These are phyloP conservation scores for Pseudogymnoascus pannorum DNA, from an alignment of 2,329 filamentous ascomycete species.

Conservation along the genomic window DNA sequence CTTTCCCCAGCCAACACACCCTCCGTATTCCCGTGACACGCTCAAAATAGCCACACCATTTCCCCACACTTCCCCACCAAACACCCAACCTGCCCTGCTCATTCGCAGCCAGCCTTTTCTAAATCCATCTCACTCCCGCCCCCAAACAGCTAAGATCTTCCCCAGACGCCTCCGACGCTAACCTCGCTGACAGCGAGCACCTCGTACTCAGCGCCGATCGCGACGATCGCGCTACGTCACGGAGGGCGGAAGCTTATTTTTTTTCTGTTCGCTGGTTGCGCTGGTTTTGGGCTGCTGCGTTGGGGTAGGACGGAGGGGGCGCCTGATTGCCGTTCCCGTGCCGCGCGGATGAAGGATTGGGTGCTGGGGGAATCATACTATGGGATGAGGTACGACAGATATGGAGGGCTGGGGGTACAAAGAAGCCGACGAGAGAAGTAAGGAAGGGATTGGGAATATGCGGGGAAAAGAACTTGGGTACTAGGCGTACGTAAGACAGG, in stretches of 20 bases:
- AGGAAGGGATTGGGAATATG: neutral
- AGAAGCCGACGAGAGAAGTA: neutral
- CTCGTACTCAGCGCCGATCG: neutral
- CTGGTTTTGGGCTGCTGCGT: neutral
- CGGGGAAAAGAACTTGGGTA: no score
- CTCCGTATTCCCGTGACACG: neutral
- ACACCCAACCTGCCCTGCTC: neutral
- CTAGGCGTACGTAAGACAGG: neutral
- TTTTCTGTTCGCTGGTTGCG: neutral
- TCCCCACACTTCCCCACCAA: neutral
- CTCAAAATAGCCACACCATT: neutral
- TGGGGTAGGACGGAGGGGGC: neutral
- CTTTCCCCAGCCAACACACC: neutral
- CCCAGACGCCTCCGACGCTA: neutral
- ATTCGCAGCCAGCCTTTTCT: neutral
- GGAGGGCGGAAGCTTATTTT: conserved; percentile 4
- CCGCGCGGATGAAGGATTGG: neutral
- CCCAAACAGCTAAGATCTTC: neutral
- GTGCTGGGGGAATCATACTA: neutral
- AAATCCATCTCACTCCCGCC: neutral
- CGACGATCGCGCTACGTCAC: neutral
- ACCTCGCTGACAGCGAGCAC: no score
- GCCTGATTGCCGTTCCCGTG: neutral
- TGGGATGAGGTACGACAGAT: neutral
- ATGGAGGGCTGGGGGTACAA: neutral